Evolutionary conservation across 768 basidiomycete species (phyloP).

Genomic region (Calocybe cyanea): DNA sequence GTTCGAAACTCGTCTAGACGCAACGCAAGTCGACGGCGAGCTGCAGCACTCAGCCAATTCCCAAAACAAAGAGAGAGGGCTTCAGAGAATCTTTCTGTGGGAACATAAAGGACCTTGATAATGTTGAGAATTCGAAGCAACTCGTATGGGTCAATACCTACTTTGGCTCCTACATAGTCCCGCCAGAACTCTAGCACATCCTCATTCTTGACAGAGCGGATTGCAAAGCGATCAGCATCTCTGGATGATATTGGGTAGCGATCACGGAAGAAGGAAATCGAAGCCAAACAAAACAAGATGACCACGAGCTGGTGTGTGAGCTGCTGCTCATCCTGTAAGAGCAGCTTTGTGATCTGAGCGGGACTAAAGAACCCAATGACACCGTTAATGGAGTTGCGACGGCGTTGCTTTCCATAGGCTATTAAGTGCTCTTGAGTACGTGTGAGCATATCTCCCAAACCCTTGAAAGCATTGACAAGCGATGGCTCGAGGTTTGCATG

Average conservation of each 20-base stretch:
- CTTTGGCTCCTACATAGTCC: constrained; percentile 21
- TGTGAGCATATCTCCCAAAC: constrained; percentile 15
- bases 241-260: background rate
- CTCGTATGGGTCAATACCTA: background rate
- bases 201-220: constrained; percentile 6
- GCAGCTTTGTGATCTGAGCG: constrained; percentile 11
- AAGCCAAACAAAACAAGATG: constrained; percentile 15
- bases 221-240: background rate
- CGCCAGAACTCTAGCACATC: constrained; percentile 22
- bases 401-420: constrained; percentile 1
- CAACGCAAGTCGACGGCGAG: constrained; percentile 18
- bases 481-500: constrained; percentile 12
- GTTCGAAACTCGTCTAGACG: constrained; percentile 22
- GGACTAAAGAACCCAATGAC: constrained; percentile 11
- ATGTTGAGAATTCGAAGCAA: background rate
- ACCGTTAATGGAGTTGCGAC: constrained; percentile 4
- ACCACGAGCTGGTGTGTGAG: constrained; percentile 15
- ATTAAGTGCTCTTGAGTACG: constrained; percentile 15
- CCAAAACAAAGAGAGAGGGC: constrained; percentile 18
- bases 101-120: constrained; percentile 16
- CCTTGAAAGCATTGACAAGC: constrained; percentile 14
- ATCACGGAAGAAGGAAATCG: constrained; percentile 11
- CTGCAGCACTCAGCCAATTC: constrained; percentile 13
- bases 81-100: constrained; percentile 18
- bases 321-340: constrained; percentile 14